These are phyloP conservation scores for Apophysomyces variabilis DNA, from an alignment of 371 early-diverging fungal species.

Conservation along the genomic window DNA sequence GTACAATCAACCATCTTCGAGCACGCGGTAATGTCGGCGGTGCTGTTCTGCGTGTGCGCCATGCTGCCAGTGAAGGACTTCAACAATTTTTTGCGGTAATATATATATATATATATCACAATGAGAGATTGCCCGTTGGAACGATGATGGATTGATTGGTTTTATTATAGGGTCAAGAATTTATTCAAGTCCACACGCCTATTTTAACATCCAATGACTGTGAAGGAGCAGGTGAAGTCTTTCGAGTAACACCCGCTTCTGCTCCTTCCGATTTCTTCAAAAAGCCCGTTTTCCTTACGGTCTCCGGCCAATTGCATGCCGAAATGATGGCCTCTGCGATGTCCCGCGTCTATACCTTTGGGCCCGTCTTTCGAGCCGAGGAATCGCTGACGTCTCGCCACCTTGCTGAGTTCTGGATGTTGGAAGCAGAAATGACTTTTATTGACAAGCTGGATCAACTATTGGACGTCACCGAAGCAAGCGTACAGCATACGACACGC, in stretches of 20 bases:
- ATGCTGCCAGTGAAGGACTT: slow-evolving; percentile 67
- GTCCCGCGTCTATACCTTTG: slow-evolving; percentile 86
- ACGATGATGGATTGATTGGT: no score
- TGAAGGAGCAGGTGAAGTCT: slow-evolving; percentile 94
- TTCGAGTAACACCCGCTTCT: slow-evolving; percentile 52
- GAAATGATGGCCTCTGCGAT: slow-evolving; percentile 80
- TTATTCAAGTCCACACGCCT: slow-evolving; percentile 84
- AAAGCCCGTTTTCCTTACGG: slow-evolving; percentile 80
- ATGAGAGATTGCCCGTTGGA: not conserved
- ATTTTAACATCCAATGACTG: slow-evolving; percentile 88
- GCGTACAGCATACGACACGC: slow-evolving; percentile 52
- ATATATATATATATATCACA: no score
- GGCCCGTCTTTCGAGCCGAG: slow-evolving; percentile 92
- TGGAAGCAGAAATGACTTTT: slow-evolving; percentile 90
- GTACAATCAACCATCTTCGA: slow-evolving; percentile 81
- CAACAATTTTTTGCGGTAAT: slow-evolving; percentile 75
- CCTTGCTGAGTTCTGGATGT: slow-evolving; percentile 95
- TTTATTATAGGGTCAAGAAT: slow-evolving; percentile 62
- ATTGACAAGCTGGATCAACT: slow-evolving; percentile 59
- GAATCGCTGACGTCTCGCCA: slow-evolving; percentile 84
- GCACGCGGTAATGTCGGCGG: slow-evolving; percentile 77
- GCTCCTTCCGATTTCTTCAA: slow-evolving; percentile 72
- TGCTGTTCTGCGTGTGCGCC: slow-evolving; percentile 75
- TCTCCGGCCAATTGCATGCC: slow-evolving; percentile 89
- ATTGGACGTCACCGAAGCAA: slow-evolving; percentile 63